Conservation (phyloP, 768 basidiomycete genomes). For the Tricholoma saponaceum region DNA sequence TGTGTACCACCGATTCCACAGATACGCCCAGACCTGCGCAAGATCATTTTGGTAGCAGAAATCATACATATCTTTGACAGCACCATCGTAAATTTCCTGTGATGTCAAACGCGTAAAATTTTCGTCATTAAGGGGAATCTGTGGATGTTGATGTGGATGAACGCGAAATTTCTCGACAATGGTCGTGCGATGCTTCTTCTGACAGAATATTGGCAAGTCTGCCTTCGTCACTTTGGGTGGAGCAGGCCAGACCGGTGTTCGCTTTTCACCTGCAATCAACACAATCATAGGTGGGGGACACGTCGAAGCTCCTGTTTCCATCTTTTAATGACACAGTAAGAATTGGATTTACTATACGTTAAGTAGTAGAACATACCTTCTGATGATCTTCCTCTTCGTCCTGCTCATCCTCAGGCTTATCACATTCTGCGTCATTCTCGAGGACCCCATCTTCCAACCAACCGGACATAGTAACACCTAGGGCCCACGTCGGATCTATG, state of each 20-base stretch:
- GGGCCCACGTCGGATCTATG: conserved; percentile 22
- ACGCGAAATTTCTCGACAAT: conserved; percentile 14
- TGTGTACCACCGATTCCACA: conserved; percentile 26
- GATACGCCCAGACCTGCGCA: conserved; percentile 23
- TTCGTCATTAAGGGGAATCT: conserved; percentile 12
- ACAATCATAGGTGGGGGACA: conserved; percentile 13
- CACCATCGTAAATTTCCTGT: conserved; percentile 6
- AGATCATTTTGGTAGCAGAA: conserved; percentile 18
- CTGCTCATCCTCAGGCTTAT: conserved; percentile 4
- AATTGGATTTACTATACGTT: not conserved
- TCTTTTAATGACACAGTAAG: not conserved
- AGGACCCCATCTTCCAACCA: conserved; percentile 12
- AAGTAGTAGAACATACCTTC: not conserved
- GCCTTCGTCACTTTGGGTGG: conserved; percentile 7
- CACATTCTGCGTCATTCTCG: conserved; percentile 5
- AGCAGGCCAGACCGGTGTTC: conserved; percentile 12
- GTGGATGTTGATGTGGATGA: conserved; percentile 17
- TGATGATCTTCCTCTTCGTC: not conserved
- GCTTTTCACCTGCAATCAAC: not conserved
- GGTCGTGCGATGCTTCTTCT: conserved; percentile 6
- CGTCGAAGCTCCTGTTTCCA: not conserved
- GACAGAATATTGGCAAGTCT: conserved; percentile 12
- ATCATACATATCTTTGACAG: conserved; percentile 18
- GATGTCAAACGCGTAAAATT: not conserved
- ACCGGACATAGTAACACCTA: conserved; percentile 12